A percentile compares a stretch with the other conserved stretches of the same genome.
These are phyloP conservation scores for Termitomyces sp. DNA, from an alignment of 1,284 basidiomycete genomes.

Conservation along the genomic window DNA sequence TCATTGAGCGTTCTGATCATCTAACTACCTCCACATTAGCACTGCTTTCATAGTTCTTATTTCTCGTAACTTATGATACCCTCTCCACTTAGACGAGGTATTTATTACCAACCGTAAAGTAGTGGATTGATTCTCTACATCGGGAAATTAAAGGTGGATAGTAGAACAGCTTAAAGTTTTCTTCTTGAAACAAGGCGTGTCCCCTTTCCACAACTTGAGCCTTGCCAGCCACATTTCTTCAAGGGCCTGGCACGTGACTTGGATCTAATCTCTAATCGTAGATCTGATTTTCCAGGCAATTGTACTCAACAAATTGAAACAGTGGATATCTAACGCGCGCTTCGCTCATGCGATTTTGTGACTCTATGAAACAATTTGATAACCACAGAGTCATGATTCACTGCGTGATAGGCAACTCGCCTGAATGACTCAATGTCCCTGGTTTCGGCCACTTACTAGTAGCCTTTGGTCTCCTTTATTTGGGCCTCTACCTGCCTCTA, in stretches of 20 bases:
- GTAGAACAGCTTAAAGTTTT: neutral
- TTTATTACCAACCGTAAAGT: conserved; percentile 10
- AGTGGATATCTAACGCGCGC: neutral
- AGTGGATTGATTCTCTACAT: conserved; percentile 14
- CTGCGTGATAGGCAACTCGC: too few species aligned
- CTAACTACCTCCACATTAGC: conserved; percentile 9
- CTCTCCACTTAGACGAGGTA: conserved; percentile 13
- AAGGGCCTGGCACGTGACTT: neutral
- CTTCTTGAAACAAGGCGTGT: too few species aligned
- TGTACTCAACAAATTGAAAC: neutral
- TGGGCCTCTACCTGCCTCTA: neutral
- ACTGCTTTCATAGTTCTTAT: conserved; percentile 13
- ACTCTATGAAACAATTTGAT: too few species aligned
- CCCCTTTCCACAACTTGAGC: neutral
- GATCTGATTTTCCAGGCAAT: too few species aligned
- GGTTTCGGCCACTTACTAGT: neutral
- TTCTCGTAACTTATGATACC: conserved; percentile 16
- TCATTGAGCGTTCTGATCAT: conserved; percentile 8
- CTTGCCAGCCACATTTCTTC: neutral
- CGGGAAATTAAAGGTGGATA: conserved; percentile 4
- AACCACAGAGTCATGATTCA: too few species aligned
- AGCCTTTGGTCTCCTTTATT: neutral
- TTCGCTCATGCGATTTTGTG: neutral
- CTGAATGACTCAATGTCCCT: neutral
- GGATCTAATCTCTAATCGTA: neutral